These are phyloP conservation scores for Sclerotiophoma versabilis DNA, from an alignment of 2,329 filamentous ascomycete species.

Conservation along the genomic window DNA sequence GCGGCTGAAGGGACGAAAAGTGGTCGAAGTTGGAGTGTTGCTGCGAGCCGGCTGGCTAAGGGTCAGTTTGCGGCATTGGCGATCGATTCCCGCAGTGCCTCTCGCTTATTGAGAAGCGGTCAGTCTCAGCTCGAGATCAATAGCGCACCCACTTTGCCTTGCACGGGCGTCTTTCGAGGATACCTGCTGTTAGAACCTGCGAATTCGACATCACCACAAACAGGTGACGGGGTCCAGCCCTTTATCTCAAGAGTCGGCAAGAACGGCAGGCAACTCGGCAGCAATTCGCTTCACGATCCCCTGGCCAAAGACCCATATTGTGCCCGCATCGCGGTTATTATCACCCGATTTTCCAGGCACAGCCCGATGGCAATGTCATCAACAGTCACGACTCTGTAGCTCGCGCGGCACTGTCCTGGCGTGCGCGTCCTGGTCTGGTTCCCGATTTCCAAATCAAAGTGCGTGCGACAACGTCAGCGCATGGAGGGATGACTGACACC, in stretches of 20 bases:
- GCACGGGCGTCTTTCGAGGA: background rate
- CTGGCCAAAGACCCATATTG: conserved; percentile 1
- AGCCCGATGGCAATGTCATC: conserved; percentile 11
- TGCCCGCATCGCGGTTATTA: conserved; percentile 1
- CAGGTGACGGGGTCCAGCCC: conserved; percentile 10
- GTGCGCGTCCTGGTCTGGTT: conserved; percentile 4
- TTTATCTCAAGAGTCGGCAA: conserved; percentile 13
- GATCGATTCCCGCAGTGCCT: conserved; percentile 5
- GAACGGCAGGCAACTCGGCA: conserved; percentile 15
- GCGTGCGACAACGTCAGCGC: background rate
- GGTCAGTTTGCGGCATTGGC: background rate
- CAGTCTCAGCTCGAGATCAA: conserved; percentile 3
- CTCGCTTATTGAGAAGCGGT: conserved; percentile 1
- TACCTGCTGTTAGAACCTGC: conserved; percentile 1
- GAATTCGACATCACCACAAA: conserved; percentile 6
- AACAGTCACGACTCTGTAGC: background rate
- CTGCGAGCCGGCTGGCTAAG: conserved; percentile 3
- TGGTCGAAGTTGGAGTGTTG: background rate
- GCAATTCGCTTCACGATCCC: conserved; percentile 17
- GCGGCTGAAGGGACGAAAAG: conserved; percentile 8
- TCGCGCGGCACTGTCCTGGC: conserved; percentile 1
- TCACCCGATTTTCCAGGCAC: conserved; percentile 4
- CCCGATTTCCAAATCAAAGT: background rate
- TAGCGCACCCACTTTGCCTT: background rate
- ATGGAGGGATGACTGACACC: conserved; percentile 1